These are phyloP conservation scores for Aspergillus chevalieri DNA, from an alignment of 2,329 filamentous ascomycete species.

Conservation along the genomic window DNA sequence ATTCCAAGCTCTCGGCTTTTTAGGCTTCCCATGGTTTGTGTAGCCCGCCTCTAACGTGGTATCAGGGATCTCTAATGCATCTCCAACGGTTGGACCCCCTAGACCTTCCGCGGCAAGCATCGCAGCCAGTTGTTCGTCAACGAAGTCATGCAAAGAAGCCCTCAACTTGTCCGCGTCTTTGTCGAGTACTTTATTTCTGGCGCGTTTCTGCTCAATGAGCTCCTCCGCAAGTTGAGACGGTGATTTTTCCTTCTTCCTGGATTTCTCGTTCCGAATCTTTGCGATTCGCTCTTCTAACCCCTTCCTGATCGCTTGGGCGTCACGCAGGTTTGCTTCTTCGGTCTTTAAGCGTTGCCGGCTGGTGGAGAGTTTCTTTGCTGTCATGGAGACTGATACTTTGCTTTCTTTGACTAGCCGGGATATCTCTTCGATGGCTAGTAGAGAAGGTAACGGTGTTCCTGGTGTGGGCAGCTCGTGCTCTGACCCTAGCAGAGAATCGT, in stretches of 20 bases:
- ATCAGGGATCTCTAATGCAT: constrained; percentile 60
- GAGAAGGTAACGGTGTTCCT: constrained; percentile 62
- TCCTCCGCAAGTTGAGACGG: constrained; percentile 58
- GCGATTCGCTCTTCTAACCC: constrained; percentile 55
- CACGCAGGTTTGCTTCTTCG: constrained; percentile 43
- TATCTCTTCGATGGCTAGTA: constrained; percentile 65
- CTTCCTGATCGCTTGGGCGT: constrained; percentile 41
- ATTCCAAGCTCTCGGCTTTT: constrained; percentile 29
- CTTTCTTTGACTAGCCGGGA: constrained; percentile 60
- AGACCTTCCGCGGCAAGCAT: constrained; percentile 80
- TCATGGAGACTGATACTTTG: constrained; percentile 50
- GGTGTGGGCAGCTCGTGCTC: constrained; percentile 61
- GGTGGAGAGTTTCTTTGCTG: constrained; percentile 34
- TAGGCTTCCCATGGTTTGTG: constrained; percentile 46
- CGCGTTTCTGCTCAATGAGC: constrained; percentile 54
- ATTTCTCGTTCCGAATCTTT: constrained; percentile 52
- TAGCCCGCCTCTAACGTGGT: constrained; percentile 49
- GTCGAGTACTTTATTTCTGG: constrained; percentile 56
- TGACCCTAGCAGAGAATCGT: constrained; percentile 55
- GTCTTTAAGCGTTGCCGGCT: constrained; percentile 36
- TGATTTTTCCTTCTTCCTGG: constrained; percentile 52
- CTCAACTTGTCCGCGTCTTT: constrained; percentile 56
- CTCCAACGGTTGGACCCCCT: constrained; percentile 75
- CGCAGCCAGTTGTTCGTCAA: constrained; percentile 61
- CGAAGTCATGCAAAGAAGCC: constrained; percentile 61